Percentiles rank a stretch among this genome's conserved stretches.
Conservation (phyloP, 257 asterid species). For the Anisodus acutangulus region DNA sequence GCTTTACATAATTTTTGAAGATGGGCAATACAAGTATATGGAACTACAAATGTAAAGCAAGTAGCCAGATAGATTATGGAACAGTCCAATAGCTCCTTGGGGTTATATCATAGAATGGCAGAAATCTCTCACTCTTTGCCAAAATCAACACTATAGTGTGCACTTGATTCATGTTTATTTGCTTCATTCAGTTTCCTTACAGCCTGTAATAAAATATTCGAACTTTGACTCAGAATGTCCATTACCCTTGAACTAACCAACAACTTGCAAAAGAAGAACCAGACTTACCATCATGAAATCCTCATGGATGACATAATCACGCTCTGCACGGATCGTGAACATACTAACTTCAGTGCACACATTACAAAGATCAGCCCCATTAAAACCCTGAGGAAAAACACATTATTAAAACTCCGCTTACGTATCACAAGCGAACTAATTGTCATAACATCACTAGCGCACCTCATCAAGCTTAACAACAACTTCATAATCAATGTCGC, state of each 20-base stretch:
- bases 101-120: neutral
- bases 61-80: neutral
- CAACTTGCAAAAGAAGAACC: neutral
- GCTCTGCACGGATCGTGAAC: constrained; percentile 42
- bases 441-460: constrained; percentile 23
- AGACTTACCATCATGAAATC: constrained; percentile 47
- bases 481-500: constrained; percentile 80
- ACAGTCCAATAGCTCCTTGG: constrained; percentile 4
- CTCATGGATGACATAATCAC: constrained; percentile 48
- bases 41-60: neutral
- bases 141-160: constrained; percentile 65
- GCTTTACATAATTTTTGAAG: neutral
- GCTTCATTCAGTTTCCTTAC: constrained; percentile 76
- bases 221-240: neutral
- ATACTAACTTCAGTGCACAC: constrained; percentile 51
- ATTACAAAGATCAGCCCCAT: constrained; percentile 49
- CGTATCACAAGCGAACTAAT: neutral
- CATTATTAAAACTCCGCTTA: neutral
- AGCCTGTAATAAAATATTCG: constrained; percentile 47
- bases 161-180: constrained; percentile 75
- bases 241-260: neutral
- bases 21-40: constrained; percentile 4
- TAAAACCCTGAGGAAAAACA: constrained; percentile 40
- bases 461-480: constrained; percentile 82
- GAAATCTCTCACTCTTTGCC: constrained; percentile 55